phyloP scores from a whole-genome alignment of 768 basidiomycete species.

The Terana coerulea region DNA sequence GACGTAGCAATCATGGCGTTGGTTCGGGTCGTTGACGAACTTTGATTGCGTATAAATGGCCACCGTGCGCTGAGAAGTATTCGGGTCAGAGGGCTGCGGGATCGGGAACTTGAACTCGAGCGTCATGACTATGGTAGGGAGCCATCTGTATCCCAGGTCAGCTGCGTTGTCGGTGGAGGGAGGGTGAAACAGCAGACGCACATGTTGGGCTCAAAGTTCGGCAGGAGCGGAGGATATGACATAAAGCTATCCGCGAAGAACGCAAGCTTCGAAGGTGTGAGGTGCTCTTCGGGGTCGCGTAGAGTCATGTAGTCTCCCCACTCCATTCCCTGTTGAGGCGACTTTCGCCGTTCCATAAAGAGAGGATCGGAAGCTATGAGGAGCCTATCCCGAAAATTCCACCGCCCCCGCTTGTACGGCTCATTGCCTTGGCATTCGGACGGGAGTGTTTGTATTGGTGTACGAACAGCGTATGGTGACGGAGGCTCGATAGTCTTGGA shows the following conservation, averaged over 20 bases:
- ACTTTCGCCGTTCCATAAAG: conserved; percentile 34
- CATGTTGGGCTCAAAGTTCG: conserved; percentile 26
- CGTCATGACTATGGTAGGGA: conserved; percentile 56
- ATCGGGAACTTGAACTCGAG: conserved; percentile 64
- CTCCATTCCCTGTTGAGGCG: conserved; percentile 44
- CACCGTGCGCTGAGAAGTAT: conserved; percentile 48
- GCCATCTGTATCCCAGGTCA: conserved; percentile 43
- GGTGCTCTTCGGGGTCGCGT: conserved; percentile 34
- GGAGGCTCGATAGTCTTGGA: conserved; percentile 39
- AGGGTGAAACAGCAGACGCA: too few relatives aligned
- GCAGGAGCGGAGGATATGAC: conserved; percentile 45
- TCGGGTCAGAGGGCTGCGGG: conserved; percentile 34
- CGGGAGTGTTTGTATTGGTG: conserved; percentile 54
- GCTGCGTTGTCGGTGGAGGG: not conserved
- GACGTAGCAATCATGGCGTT: conserved; percentile 53
- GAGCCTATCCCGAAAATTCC: conserved; percentile 34
- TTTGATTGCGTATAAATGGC: conserved; percentile 50
- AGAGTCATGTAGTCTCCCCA: conserved; percentile 61
- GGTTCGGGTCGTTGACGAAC: conserved; percentile 51
- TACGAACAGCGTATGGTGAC: conserved; percentile 54
- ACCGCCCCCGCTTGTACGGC: conserved; percentile 24
- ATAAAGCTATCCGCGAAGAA: conserved; percentile 55
- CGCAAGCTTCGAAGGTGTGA: conserved; percentile 46
- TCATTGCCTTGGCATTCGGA: conserved; percentile 27
- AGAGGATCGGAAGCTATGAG: conserved; percentile 38